These are phyloP conservation scores for Colletotrichum sp. DNA, from an alignment of 2,329 filamentous ascomycete genomes.

Conservation along the genomic window DNA sequence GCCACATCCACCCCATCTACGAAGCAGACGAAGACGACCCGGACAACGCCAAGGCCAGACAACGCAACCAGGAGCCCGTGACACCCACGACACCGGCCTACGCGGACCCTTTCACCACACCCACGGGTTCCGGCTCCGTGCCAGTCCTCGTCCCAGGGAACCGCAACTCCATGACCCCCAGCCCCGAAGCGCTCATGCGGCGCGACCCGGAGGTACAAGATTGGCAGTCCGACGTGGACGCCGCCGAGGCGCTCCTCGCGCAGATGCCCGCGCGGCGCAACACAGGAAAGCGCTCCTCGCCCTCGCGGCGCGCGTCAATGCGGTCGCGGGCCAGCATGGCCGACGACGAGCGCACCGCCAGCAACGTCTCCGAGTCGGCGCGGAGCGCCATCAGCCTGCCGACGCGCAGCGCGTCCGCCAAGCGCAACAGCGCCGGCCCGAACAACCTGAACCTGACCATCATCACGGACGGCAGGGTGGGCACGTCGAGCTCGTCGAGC, in stretches of 20 bases:
- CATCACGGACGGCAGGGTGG: constrained; percentile 16
- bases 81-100: constrained; percentile 41
- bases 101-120: constrained; percentile 58
- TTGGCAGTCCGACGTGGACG: constrained; percentile 63
- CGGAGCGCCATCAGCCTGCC: constrained; percentile 46
- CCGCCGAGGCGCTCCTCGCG: constrained; percentile 56
- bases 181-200: constrained; percentile 39
- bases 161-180: constrained; percentile 41
- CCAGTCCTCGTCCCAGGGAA: constrained; percentile 32
- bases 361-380: constrained; percentile 61
- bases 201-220: constrained; percentile 60
- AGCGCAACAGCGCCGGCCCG: not conserved
- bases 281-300: constrained; percentile 39
- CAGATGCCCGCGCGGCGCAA: constrained; percentile 40
- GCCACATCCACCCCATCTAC: constrained; percentile 62
- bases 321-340: constrained; percentile 34
- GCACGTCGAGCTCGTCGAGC: constrained; percentile 38
- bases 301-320: constrained; percentile 40
- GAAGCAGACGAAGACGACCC: constrained; percentile 62
- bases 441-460: constrained; percentile 19
- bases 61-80: constrained; percentile 24
- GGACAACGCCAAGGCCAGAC: constrained; percentile 22
- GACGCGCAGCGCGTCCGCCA: constrained; percentile 33
- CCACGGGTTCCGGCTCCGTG: constrained; percentile 26
- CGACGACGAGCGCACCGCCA: constrained; percentile 59